These are phyloP conservation scores for Plasmodium coatneyi DNA, from an alignment of 169 alveolate species.

Conservation along the genomic window DNA sequence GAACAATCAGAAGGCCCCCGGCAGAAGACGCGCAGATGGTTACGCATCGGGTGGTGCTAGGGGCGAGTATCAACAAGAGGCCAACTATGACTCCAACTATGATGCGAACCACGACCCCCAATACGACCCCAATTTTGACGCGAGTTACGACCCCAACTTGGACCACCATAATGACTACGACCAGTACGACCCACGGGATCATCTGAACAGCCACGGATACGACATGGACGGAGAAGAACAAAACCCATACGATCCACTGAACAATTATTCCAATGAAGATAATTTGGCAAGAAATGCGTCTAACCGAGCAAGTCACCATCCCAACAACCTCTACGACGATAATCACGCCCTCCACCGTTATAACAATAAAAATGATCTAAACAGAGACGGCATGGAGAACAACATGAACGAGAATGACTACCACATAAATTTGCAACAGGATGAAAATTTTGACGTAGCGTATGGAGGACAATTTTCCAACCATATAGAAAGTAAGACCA, in stretches of 20 bases:
- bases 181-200: neutral
- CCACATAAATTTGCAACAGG: neutral
- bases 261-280: neutral
- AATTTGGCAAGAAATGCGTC: neutral
- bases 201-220: neutral
- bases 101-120: neutral
- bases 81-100: neutral
- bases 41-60: neutral
- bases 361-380: neutral
- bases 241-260: neutral
- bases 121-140: neutral
- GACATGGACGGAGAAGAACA: neutral
- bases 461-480: neutral
- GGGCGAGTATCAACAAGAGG: conserved; percentile 10
- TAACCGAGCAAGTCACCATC: neutral
- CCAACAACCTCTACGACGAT: neutral
- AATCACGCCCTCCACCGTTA: neutral
- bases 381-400: neutral
- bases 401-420: neutral
- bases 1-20: neutral
- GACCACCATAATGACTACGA: neutral
- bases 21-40: neutral
- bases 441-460: neutral
- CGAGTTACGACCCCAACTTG: neutral
- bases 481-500: neutral